Evolutionary conservation across 306 rosid species (phyloP), one percentile per base, ranked within the genome.

Genomic region (Purshia tridentata): DNA sequence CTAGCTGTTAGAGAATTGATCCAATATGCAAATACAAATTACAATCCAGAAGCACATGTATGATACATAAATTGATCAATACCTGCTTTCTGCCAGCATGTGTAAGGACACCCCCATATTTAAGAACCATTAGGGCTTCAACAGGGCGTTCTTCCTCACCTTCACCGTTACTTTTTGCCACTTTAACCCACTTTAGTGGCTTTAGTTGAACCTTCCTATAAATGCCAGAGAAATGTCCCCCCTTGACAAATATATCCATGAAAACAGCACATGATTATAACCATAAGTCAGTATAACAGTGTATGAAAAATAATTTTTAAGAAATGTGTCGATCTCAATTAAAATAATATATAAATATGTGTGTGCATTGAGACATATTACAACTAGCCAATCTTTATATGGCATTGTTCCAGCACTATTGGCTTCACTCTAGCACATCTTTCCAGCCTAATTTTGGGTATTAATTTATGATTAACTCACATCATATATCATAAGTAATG

Each of bases 11-110:
- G 59, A 29, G 54, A 29, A 68, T 46, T 35, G 47, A 50, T 9
- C 23, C 49, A 8, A 35, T 0, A 10, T 35, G 16, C 12, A 0
- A 39, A 9, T 8, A 48, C 7, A 53, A 40, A 72, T 59, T 72
- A 14, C 56, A 68, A 58, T 42, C 29, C 14, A 58, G 23, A 4
- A 68, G n/a, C 6, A 20, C 20, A 42, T 23, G n/a, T 56, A 44
- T 23, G 14, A 71, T 22, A 22, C 47, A 54, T 18, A 53, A 53
- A 54, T 54, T 2, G 41, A 53, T 60, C 66, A 53, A 62, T 72
- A 94, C 99, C 99, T 94, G 99, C 83, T 91, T 94, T 82, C 99
- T 86, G 58, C 99, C 99, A 52, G 99, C 99, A 70, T 94, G 99
- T 35, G 99, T 94, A 71, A 94, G 99, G 80, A 94, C 99, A 47